Base-by-base conservation (phyloP, 2,329 filamentous ascomycete species). In the Dothistroma septosporum region DNA sequence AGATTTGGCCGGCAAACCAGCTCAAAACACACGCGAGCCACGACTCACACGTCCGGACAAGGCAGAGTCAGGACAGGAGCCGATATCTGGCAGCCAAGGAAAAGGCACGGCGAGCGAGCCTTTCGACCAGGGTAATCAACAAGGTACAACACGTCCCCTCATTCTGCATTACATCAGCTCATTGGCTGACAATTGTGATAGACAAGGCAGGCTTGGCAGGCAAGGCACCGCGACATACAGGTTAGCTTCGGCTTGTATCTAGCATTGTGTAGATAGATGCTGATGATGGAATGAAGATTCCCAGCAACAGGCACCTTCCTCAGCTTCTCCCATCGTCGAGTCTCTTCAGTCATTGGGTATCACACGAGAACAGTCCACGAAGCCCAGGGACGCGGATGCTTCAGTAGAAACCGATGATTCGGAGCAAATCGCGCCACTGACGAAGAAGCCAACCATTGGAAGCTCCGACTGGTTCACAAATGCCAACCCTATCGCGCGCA, bases 51-150 rank as follows among this genome's bases (percentile, higher is more conserved):
- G 8, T 4, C 41, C 41, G 8, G n/a, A 44, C 32, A 58, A 58
- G 32, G 12, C 37, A 22, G 10, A 47, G n/a, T 52, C 56, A 33
- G 56, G 49, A 28, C 32, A 77, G 67, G 91, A 95, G 76, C 91
- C 91, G 19, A 74, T 92, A 49, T 88, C 89, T 21, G 91, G 91
- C 22, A 78, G 85, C 55, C 78, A 82, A 60, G 91, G 91, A 44
- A 78, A 87, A 72, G 88, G 89, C 4, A 81, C 82, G 24, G 81
- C 80, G 48, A 85, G 83, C 12, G 87, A 93, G 73, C 91, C 91
- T 0, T 95, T 87, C 69, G 91, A 94, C 71, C 85, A 85, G 60
- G 91, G 91, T 53, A 94, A 94, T 73, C 76, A 84, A n/a, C 81
- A 85, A 78, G 82, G 80, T 49, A 46, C 41, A 37, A n/a, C n/a